Evolutionary conservation across 192 early-diverging fungal species (phyloP).

Genomic region (Phlyctochytrium planicorne): DNA sequence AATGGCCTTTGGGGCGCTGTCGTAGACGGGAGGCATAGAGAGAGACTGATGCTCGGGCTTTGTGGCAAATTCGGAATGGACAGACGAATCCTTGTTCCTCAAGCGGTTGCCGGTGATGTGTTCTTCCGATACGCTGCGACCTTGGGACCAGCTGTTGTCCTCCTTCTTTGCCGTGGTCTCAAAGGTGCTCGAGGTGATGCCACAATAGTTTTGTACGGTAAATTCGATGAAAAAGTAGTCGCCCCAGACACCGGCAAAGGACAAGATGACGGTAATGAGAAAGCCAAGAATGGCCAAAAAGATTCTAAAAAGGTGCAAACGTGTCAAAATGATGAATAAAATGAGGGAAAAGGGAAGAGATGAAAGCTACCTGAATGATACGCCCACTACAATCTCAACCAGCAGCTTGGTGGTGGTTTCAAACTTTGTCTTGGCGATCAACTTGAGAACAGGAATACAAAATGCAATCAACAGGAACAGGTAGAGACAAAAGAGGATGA

Average conservation of each 20-base stretch:
- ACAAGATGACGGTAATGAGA: not conserved
- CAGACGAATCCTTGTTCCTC: too few species aligned
- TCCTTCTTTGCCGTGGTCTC: not conserved
- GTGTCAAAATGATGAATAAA: too few species aligned
- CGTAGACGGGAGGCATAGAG: too few species aligned
- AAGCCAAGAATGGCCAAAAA: not conserved
- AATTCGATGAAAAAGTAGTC: not conserved
- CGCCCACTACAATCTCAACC: not conserved
- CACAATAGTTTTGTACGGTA: not conserved
- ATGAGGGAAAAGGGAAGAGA: too few species aligned
- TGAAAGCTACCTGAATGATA: too few species aligned
- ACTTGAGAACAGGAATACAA: not conserved
- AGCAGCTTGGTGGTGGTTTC: too few species aligned
- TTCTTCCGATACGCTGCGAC: too few species aligned
- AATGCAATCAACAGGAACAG: not conserved
- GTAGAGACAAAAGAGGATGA: not conserved
- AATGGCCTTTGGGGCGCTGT: too few species aligned
- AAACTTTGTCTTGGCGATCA: not conserved
- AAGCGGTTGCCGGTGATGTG: too few species aligned
- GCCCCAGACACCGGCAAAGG: not conserved
- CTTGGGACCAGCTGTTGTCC: too few species aligned
- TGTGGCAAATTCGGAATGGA: too few species aligned
- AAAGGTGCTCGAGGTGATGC: not conserved
- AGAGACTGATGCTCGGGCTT: too few species aligned
- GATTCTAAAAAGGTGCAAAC: not conserved